These are phyloP conservation scores for Debaryomyces nepalensis DNA, from an alignment of 1,139 yeast genomes.

Conservation along the genomic window DNA sequence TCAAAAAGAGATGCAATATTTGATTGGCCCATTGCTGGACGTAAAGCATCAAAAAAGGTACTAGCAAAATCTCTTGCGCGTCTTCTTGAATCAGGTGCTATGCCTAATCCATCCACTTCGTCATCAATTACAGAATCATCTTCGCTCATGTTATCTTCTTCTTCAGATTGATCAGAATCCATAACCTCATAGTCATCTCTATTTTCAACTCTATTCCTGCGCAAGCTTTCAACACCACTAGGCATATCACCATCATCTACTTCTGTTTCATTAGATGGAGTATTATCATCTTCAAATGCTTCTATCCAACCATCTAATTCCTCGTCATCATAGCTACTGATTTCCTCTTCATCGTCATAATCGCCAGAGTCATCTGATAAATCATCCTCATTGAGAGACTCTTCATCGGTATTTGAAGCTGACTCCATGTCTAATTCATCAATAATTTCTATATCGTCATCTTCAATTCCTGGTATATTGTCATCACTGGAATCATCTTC, in stretches of 20 bases:
- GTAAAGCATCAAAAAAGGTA: slow-evolving; percentile 31
- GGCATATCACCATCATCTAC: slow-evolving; percentile 16
- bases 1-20: slow-evolving; percentile 26
- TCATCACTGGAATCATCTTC: slow-evolving; percentile 26
- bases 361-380: slow-evolving; percentile 42
- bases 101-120: slow-evolving; percentile 23
- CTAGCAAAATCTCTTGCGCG: slow-evolving; percentile 27
- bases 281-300: slow-evolving; percentile 39
- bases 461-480: slow-evolving; percentile 25
- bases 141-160: slow-evolving; percentile 27
- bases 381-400: slow-evolving; percentile 28
- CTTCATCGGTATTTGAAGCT: slow-evolving; percentile 27
- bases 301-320: slow-evolving; percentile 53
- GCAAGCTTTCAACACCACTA: slow-evolving; percentile 15
- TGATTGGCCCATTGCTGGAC: slow-evolving; percentile 26
- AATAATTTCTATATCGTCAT: slow-evolving; percentile 26
- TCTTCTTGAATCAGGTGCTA: slow-evolving; percentile 20
- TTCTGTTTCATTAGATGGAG: slow-evolving; percentile 20
- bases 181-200: slow-evolving; percentile 9
- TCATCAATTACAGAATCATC: slow-evolving; percentile 29
- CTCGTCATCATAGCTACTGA: slow-evolving; percentile 44
- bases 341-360: slow-evolving; percentile 32
- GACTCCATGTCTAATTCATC: slow-evolving; percentile 30
- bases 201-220: slow-evolving; percentile 11
- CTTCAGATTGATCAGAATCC: slow-evolving; percentile 18